Conservation (phyloP, 257 asterid species). For the Solanum acaule region DNA sequence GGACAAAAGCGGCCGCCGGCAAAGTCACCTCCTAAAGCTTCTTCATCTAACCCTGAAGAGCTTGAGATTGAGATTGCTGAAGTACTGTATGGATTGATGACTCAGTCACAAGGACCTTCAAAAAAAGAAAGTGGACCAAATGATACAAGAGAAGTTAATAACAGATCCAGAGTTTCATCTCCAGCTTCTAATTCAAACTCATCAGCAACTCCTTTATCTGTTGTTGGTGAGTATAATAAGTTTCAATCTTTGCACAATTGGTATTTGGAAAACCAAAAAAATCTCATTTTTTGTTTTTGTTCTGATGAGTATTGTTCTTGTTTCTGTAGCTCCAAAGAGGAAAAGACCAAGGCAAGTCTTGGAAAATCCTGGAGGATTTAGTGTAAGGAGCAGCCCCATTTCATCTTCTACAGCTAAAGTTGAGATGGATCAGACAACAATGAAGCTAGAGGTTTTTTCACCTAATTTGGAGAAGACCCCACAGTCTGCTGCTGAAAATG, state of each 20-base stretch:
- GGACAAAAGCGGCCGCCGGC: constrained; percentile 72
- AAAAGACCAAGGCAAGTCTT: constrained; percentile 71
- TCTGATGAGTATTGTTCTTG: not conserved
- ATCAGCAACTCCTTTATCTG: constrained; percentile 37
- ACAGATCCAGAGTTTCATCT: constrained; percentile 57
- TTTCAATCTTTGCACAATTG: not conserved
- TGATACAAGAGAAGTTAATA: constrained; percentile 45
- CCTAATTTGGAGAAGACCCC: constrained; percentile 39
- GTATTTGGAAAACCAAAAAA: not conserved
- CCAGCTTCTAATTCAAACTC: constrained; percentile 54
- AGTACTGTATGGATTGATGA: constrained; percentile 78
- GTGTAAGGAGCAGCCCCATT: constrained; percentile 42
- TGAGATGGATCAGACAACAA: constrained; percentile 41
- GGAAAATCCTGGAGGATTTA: constrained; percentile 34
- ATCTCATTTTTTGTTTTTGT: not conserved
- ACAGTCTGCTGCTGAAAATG: constrained; percentile 40
- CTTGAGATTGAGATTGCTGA: constrained; percentile 93
- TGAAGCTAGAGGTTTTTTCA: constrained; percentile 39
- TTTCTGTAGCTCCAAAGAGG: constrained; percentile 69
- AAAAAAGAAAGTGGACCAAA: constrained; percentile 37
- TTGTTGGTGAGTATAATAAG: constrained; percentile 49
- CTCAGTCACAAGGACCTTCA: constrained; percentile 63
- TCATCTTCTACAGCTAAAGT: constrained; percentile 22
- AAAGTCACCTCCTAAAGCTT: constrained; percentile 49
- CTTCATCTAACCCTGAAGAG: constrained; percentile 72